These are phyloP conservation scores for Avicennia marina DNA, from an alignment of 257 asterid genomes.

Conservation along the genomic window DNA sequence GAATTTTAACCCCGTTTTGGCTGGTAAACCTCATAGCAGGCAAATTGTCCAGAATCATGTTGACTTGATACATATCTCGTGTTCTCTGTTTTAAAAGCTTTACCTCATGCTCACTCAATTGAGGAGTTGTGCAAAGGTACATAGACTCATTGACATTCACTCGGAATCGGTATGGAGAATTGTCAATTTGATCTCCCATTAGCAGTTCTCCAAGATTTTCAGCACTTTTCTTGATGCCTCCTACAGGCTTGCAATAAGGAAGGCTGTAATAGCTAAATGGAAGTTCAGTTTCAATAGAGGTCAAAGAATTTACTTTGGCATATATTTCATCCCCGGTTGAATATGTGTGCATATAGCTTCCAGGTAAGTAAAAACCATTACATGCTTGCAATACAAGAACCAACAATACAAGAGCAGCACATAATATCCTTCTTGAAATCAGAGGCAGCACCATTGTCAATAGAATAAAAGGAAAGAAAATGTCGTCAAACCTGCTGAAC, in stretches of 20 bases:
- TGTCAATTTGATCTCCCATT: conserved; percentile 79
- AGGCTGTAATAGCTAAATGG: conserved; percentile 75
- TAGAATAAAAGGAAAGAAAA: conserved; percentile 24
- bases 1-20: conserved; percentile 60
- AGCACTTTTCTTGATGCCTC: conserved; percentile 69
- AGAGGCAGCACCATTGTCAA: conserved; percentile 38
- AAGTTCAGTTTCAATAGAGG: conserved; percentile 73
- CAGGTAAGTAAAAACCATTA: conserved; percentile 70
- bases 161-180: conserved; percentile 65
- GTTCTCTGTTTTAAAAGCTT: conserved; percentile 71
- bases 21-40: conserved; percentile 65
- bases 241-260: conserved; percentile 62
- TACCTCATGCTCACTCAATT: conserved; percentile 48
- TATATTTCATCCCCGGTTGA: conserved; percentile 42
- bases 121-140: conserved; percentile 56
- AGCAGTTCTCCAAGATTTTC: conserved; percentile 75
- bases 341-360: conserved; percentile 68
- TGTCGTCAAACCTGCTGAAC: conserved; percentile 22
- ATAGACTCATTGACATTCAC: conserved; percentile 62
- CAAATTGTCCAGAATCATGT: conserved; percentile 67
- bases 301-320: conserved; percentile 71
- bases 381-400: conserved; percentile 36
- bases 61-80: conserved; percentile 66
- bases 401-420: conserved; percentile 32
- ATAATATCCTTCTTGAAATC: conserved; percentile 38